Evolutionary conservation across 768 basidiomycete species (phyloP), one percentile per base, ranked within the genome.

Genomic region (Naganishia onofrii): DNA sequence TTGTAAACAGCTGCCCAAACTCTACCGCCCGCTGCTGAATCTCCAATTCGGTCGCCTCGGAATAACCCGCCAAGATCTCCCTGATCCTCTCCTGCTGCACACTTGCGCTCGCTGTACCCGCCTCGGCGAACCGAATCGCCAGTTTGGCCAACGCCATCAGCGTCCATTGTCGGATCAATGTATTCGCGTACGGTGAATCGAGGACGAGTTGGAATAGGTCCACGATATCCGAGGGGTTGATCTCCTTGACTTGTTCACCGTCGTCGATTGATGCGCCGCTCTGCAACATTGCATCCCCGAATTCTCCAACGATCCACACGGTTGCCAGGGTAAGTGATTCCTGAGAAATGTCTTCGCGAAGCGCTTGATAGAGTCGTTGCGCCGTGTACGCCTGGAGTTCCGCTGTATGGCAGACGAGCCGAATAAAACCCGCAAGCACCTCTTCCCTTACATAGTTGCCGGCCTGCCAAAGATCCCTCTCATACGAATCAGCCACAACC

Each of bases 361-460:
- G 86, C 6, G 95, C 90, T 3, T 88, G 84, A 78, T 92, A 98
- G 12, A 99, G 82, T 76, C 91, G 91, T 65, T 93, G 95, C 6
- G 92, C 88, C 0, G 93, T 96, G 81, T 99, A 98, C 2, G 88
- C 88, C 81, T 99, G 96, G 26, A 99, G 84, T 79, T 99, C 96
- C 0, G 95, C 93, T 0, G 96, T 98, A 80, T 99, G 93, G 31
- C 91, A 91, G 0, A 97, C 93, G 32, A 99, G 86, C 29, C 96
- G 89, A 74, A 99, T 92, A 82, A 99, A 99, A 1, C 90, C 88
- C 0, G 95, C 92, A 23, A 98, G 81, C 53, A 97, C 91, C 79
- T 99, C 96, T 81, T 98, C 96, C 72, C 93, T 86, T 26, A 99
- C 95, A 75, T 91, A 97, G 82, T 99, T 98, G 46, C 96, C 96